Conservation (phyloP, 352 stramenopile species). For the Phytophthora podocarpi region DNA sequence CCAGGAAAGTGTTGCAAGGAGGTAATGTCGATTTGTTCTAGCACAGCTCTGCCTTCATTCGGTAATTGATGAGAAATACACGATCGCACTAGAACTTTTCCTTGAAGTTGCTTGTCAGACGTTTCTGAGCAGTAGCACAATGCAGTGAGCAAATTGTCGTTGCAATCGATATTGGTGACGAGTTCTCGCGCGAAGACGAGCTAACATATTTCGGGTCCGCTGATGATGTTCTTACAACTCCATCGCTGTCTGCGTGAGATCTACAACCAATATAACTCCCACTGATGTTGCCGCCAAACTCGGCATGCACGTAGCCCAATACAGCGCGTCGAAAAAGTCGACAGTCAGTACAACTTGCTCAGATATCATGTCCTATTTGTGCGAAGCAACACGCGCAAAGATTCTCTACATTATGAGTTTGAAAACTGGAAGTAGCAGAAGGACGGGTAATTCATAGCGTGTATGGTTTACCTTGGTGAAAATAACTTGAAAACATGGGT, state of each 20-base stretch:
- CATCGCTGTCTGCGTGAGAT: conserved; percentile 1
- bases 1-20: no score
- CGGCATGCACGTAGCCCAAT: conserved; percentile 3
- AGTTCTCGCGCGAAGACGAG: not conserved
- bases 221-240: conserved; percentile 8
- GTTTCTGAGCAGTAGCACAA: no score
- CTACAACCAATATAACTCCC: not conserved
- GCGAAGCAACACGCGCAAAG: not conserved
- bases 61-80: conserved; percentile 16
- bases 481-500: conserved; percentile 1
- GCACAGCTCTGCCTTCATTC: not conserved
- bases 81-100: not conserved
- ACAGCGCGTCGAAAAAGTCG: conserved; percentile 19
- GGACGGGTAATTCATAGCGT: conserved; percentile 6
- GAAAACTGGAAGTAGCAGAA: conserved; percentile 3
- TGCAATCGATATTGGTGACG: not conserved
- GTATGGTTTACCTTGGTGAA: not conserved
- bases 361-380: conserved; percentile 17
- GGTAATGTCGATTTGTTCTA: no score
- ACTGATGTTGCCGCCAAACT: not conserved
- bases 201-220: not conserved
- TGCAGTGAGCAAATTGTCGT: not conserved
- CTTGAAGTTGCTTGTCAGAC: no score
- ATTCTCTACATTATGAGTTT: not conserved
- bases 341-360: conserved; percentile 13